Evolutionary conservation across 331 rosid genomes (phyloP), one percentile per base, ranked within the genome.

Genomic region (Cydonia oblonga): DNA sequence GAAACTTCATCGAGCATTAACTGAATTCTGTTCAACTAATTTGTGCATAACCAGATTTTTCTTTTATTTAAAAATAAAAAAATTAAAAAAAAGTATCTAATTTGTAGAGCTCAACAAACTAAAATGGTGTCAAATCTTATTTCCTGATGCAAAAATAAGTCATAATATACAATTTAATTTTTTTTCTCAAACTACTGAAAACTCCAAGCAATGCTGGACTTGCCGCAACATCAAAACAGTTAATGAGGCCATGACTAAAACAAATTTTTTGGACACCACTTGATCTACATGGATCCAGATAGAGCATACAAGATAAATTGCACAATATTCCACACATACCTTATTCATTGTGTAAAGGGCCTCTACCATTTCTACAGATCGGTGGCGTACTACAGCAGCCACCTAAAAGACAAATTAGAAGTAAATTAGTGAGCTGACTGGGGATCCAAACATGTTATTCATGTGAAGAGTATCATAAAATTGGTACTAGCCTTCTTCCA

Each of bases 331-430:
- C 70, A 52, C 77, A 29, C 58, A 44, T 79, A 89, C 98, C 86
- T 85, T 86, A 80, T 89, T 95, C 92, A 87, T 89, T 69, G 89
- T 85, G 84, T 91, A 95, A 85, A 95, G 86, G 20, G 98, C 96
- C 81, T 95, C 98, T 46, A 88, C 97, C 97, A 91, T 95, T 74
- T 95, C 93, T 58, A 56, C 72, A 78, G 92, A 84, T 66, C 98
- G 86, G 72, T 85, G 86, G 25, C 82, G 81, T 64, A 95, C 89
- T 64, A 82, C 85, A 78, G 87, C 66, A 76, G 97, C 90, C 71
- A 95, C 97, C 98, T 95, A 68, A 62, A 76, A 46, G 51, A 68
- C 33, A 71, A 51, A 51, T 68, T 15, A 59, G 6, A 19, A 40
- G 66, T 25, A 23, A 18, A 24, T 38, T 19, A 71, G 28, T 19